A percentile compares a stretch with the other conserved stretches of the same genome.
phyloP scores from a whole-genome alignment of 1,284 basidiomycete species.

The Ganoderma leucocontextum region DNA sequence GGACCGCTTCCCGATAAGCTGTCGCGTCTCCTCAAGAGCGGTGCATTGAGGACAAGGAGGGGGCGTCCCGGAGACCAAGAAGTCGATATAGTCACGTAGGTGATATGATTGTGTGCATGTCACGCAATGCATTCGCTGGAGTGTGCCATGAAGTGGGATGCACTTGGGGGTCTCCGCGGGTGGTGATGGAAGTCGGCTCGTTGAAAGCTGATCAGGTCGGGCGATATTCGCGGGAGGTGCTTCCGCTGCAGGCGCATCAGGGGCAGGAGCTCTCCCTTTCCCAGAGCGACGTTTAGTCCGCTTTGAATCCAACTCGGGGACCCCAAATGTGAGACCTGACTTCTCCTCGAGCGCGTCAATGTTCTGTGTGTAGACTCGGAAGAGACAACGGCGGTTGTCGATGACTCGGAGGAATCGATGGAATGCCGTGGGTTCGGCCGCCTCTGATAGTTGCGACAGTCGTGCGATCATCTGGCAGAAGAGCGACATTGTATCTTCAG shows the following conservation, averaged over 20 bases:
- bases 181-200: constrained; percentile 49
- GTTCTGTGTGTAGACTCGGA: constrained; percentile 95
- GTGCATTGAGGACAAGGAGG: constrained; percentile 86
- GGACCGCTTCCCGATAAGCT: constrained; percentile 81
- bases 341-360: too few species aligned
- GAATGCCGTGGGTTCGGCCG: constrained; percentile 85
- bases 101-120: constrained; percentile 80
- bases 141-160: constrained; percentile 93
- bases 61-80: constrained; percentile 65
- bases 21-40: too few species aligned
- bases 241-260: not conserved
- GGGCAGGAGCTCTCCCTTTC: constrained; percentile 30
- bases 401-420: constrained; percentile 81
- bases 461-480: too few species aligned
- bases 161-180: constrained; percentile 70
- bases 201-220: constrained; percentile 19
- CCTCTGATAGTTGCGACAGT: constrained; percentile 76
- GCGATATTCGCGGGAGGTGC: not conserved
- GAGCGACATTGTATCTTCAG: constrained; percentile 75
- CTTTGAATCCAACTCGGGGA: constrained; percentile 73
- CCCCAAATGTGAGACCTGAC: constrained; percentile 82
- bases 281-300: constrained; percentile 53
- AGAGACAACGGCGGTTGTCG: constrained; percentile 79
- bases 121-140: constrained; percentile 87
- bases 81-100: constrained; percentile 65